A percentile compares a stretch with the other conserved stretches of the same genome.
These are phyloP conservation scores for Melanopsichium pennsylvanicum DNA, from an alignment of 1,284 basidiomycete species.

Conservation along the genomic window DNA sequence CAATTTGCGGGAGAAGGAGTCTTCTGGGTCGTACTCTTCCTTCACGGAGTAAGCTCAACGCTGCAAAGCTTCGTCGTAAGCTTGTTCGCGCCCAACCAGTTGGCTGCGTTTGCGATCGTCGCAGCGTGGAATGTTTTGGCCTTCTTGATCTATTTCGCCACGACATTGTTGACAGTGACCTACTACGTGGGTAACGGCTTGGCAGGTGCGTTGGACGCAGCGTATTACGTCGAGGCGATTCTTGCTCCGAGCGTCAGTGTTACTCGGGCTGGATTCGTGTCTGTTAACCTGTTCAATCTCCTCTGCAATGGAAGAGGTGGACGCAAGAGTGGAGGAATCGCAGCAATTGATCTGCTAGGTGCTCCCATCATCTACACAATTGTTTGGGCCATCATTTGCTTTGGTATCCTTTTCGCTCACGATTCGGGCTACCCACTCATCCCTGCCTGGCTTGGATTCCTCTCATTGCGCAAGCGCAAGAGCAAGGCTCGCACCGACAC, in stretches of 20 bases:
- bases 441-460: constrained; percentile 11
- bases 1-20: constrained; percentile 74
- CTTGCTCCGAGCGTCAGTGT: constrained; percentile 76
- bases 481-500: not conserved
- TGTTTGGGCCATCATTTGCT: constrained; percentile 70
- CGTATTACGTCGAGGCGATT: constrained; percentile 76
- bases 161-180: constrained; percentile 75
- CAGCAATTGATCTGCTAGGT: constrained; percentile 72
- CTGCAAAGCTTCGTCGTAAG: constrained; percentile 36
- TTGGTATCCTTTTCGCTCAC: constrained; percentile 72
- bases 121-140: constrained; percentile 80
- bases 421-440: constrained; percentile 69
- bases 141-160: constrained; percentile 73
- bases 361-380: constrained; percentile 77
- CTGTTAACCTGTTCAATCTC: constrained; percentile 78
- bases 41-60: constrained; percentile 73
- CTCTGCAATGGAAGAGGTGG: constrained; percentile 73
- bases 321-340: constrained; percentile 66
- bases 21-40: constrained; percentile 76
- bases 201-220: constrained; percentile 71
- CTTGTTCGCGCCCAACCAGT: constrained; percentile 69
- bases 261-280: constrained; percentile 75
- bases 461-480: not conserved
- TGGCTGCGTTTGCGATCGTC: constrained; percentile 77
- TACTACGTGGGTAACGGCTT: constrained; percentile 74